These are phyloP conservation scores for Blastobotrys buckinghamii DNA, from an alignment of 1,139 yeast genomes.

Conservation along the genomic window DNA sequence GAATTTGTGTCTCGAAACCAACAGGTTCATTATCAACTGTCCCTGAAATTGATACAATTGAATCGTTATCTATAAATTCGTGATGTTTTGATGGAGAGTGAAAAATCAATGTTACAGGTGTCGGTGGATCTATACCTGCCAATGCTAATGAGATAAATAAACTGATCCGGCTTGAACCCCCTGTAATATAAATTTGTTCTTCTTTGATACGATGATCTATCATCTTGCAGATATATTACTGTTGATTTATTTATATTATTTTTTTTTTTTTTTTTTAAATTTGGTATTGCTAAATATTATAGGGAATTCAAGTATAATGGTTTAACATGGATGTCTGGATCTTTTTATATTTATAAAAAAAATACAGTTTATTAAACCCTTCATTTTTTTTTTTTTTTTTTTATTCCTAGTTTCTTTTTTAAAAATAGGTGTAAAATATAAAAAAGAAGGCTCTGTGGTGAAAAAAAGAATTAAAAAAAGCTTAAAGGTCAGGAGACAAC, in stretches of 20 bases:
- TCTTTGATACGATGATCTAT: neutral
- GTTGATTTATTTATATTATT: too few relatives aligned
- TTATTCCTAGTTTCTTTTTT: too few relatives aligned
- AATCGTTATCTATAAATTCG: neutral
- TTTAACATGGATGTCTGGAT: too few relatives aligned
- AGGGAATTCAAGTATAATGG: too few relatives aligned
- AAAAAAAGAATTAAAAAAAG: neutral
- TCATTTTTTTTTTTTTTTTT: too few relatives aligned
- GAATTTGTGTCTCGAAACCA: neutral
- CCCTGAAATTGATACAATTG: neutral
- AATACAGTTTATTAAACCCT: too few relatives aligned
- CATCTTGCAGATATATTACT: too few relatives aligned
- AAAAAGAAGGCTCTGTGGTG: neutral
- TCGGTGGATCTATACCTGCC: slow-evolving; percentile 2
- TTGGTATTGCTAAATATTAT: too few relatives aligned
- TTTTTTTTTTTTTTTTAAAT: too few relatives aligned
- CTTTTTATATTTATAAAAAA: too few relatives aligned
- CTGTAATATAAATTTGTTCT: neutral
- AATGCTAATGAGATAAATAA: neutral
- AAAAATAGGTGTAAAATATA: too few relatives aligned
- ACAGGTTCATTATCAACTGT: neutral
- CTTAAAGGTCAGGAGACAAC: too few relatives aligned
- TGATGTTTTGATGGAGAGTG: neutral
- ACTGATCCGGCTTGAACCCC: neutral
- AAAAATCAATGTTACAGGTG: slow-evolving; percentile 3